phyloP scores from a whole-genome alignment of 176 grass and related monocot genomes.

The Phragmites australis region DNA sequence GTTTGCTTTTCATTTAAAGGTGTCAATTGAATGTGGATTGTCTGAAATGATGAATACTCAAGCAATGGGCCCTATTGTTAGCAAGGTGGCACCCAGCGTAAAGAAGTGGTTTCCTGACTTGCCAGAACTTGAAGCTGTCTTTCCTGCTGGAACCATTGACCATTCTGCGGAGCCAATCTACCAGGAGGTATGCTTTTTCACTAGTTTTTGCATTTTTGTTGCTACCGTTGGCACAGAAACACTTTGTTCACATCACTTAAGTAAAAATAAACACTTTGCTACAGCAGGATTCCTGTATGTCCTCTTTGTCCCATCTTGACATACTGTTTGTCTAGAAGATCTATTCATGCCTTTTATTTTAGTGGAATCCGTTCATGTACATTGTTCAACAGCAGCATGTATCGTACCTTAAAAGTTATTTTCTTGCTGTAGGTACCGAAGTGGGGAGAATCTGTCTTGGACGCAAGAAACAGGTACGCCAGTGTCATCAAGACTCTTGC shows the following conservation, averaged over 20 bases:
- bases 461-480: conserved; percentile 67
- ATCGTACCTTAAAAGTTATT: too few species aligned
- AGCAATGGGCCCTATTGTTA: conserved; percentile 45
- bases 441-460: conserved; percentile 63
- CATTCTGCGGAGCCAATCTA: conserved; percentile 52
- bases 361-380: too few species aligned
- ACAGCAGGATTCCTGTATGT: too few species aligned
- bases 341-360: too few species aligned
- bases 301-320: too few species aligned
- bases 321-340: too few species aligned
- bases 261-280: too few species aligned
- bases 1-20: conserved; percentile 44
- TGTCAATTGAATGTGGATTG: conserved; percentile 73
- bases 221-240: too few species aligned
- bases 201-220: too few species aligned
- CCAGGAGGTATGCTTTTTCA: conserved; percentile 44
- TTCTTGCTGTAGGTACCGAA: conserved; percentile 51
- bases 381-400: too few species aligned
- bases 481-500: conserved; percentile 65
- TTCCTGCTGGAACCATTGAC: conserved; percentile 63
- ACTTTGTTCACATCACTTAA: too few species aligned
- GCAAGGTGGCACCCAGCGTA: conserved; percentile 31
- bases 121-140: conserved; percentile 51
- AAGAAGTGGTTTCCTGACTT: conserved; percentile 60
- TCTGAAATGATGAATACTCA: conserved; percentile 71